Base-by-base conservation (phyloP, 805 yeast species). In the Wickerhamiella lipophila region DNA sequence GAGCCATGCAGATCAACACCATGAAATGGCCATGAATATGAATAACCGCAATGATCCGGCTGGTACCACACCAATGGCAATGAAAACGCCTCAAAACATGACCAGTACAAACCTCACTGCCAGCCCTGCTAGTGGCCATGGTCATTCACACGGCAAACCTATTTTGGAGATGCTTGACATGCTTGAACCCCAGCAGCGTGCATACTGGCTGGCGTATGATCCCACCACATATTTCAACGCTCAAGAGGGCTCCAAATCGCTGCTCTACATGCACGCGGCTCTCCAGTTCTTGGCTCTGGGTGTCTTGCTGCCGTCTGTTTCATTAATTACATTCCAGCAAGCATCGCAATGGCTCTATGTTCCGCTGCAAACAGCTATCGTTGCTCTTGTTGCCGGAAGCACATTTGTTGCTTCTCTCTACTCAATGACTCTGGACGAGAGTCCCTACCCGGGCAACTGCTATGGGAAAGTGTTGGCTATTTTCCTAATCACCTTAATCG, bases 121-220 rank as follows among this genome's bases (percentile, higher is more conserved):
- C 27, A 34, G 42, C 16, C 48, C 48, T 2, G 42, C 27, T 2
- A 36, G 42, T 18, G 15, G 35, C 9, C 26, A 21, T 11, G 42
- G 42, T 9, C 48, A 45, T n/a, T 45, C 48, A 19, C 62, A 59
- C 29, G 62, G 61, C 7, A 50, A 55, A 25, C 59, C 60, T 1
- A 83, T 88, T 39, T 68, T 87, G 42, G 67, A 77, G 23, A 61
- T 73, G 51, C 81, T 83, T 1, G 59, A 75, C 16, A 44, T 44
- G 47, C 70, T 88, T 44, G 71, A 78, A 15, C 81, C 88, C 0
- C 82, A 78, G 41, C 95, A 87, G 63, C 68, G 77, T 49, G 61
- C 71, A 23, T 88, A 74, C 64, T 88, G 96, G 96, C 78, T 77
- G 44, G 61, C 64, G 22, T 88, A 87, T 64, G 78, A 83, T 59